Evolutionary conservation across 2,329 filamentous ascomycete species (phyloP).

Genomic region (Fusarium dlaminii): DNA sequence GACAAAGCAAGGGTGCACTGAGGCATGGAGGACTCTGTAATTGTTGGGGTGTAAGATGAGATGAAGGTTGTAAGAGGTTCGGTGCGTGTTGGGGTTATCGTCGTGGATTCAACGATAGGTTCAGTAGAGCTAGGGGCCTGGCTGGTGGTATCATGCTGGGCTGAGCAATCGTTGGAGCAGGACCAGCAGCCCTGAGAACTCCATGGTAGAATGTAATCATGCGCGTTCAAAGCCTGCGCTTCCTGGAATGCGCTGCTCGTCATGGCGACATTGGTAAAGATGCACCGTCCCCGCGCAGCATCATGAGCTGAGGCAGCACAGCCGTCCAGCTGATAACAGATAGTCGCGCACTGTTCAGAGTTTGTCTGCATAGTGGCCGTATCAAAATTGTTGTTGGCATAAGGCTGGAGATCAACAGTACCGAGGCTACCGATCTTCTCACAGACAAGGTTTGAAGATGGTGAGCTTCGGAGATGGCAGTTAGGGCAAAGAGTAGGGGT

Average conservation of each 20-base stretch:
- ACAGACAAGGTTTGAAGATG: not conserved
- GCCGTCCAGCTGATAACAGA: not conserved
- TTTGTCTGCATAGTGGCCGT: not conserved
- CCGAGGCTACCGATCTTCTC: slow-evolving; percentile 4
- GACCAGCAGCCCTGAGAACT: not conserved
- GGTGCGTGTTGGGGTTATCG: not conserved
- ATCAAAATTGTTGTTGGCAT: slow-evolving; percentile 6
- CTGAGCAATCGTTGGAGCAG: not conserved
- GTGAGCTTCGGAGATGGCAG: not conserved
- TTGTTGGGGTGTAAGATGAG: not conserved
- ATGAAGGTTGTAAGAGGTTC: not conserved
- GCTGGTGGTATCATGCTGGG: not conserved
- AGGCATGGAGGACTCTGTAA: slow-evolving; percentile 3
- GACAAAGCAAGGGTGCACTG: slow-evolving; percentile 17
- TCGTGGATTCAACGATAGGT: not conserved
- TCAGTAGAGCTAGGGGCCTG: not conserved
- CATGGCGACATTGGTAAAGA: not conserved
- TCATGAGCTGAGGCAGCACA: not conserved
- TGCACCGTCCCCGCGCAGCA: not conserved
- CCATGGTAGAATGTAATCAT: slow-evolving; percentile 5
- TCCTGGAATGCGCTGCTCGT: not conserved
- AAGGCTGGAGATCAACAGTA: not conserved
- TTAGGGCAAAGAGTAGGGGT: not conserved
- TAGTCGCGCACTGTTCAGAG: not conserved
- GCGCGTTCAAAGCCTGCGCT: not conserved